Conservation (phyloP, 176 grass and related monocot species). For the Oryza longistaminata region DNA sequence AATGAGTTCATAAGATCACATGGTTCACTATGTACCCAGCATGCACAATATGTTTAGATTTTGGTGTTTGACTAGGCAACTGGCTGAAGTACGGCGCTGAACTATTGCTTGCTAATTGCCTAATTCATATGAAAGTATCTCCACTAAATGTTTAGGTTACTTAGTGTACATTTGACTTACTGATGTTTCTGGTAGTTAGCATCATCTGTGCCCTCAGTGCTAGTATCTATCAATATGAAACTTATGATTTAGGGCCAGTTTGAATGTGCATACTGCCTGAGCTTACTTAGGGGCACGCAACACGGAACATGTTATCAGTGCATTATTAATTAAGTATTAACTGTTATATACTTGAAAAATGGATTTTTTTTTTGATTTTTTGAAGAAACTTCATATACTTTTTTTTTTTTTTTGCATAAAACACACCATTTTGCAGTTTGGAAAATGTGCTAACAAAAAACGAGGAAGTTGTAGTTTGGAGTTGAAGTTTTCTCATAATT, state of each 20-base stretch:
- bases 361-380: no score
- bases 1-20: slow-evolving; percentile 5
- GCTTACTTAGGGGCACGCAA: no score
- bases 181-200: slow-evolving; percentile 1
- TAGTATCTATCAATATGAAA: not conserved
- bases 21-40: not conserved
- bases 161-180: slow-evolving; percentile 5
- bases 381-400: no score
- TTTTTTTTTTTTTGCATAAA: no score
- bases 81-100: not conserved
- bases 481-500: not conserved
- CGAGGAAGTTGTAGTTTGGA: no score
- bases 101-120: not conserved
- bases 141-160: not conserved
- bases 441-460: no score
- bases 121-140: not conserved
- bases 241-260: not conserved
- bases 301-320: no score
- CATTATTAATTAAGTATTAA: no score
- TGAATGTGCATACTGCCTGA: no score
- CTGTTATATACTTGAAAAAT: no score
- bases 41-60: not conserved
- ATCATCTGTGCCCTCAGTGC: not conserved
- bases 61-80: no score
- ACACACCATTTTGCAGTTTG: no score